Base-by-base conservation (phyloP, 2,329 filamentous ascomycete genomes). In the Colletotrichum cordylinicola region DNA sequence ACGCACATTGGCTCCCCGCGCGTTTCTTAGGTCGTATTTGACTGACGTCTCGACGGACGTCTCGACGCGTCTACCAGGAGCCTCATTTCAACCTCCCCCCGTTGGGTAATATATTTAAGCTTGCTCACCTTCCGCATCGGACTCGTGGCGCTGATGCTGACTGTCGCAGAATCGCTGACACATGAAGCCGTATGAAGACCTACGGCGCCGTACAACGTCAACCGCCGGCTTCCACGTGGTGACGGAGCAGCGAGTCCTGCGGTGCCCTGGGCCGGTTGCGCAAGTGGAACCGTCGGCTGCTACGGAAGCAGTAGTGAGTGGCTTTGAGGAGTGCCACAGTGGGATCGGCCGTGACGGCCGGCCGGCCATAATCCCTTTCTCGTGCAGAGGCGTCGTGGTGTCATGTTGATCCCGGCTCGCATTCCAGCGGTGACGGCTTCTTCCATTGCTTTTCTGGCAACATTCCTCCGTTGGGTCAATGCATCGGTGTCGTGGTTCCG, bases 1-100 rank as follows among this genome's bases (percentile, higher is more conserved):
- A 8, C 48, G 8, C 39, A 21, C 24, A 43, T 64, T 55, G 43
- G 31, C 33, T 21, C 12, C 37, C 69, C 39, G 67, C 56, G 55
- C 16, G 55, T 61, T 69, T 33, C 39, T 52, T 31, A 37, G 61
- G 52, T 68, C 33, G 33, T 24, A 72, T 58, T 67, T 33, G 31
- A 65, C 43, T 35, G 27, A 66, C 35, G 27, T 65, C 70, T 74
- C 27, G 65, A 74, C 43, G 58, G 27, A 66, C 35, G 27, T 65
- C 70, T 74, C 27, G 65, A 74, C 43, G 58, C 58, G 52, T 69
- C 74, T 29, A 64, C 21, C 48, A 55, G 61, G 67, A 71, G 68
- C 61, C 68, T 67, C 72, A 72, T 74, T 62, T 74, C 31, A 39
- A 76, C 48, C 15, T 31, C 35, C 56, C 43, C 70, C 43, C 52